Conservation (phyloP, 164 flowering plant genomes). For the Liriodendron chinense region DNA sequence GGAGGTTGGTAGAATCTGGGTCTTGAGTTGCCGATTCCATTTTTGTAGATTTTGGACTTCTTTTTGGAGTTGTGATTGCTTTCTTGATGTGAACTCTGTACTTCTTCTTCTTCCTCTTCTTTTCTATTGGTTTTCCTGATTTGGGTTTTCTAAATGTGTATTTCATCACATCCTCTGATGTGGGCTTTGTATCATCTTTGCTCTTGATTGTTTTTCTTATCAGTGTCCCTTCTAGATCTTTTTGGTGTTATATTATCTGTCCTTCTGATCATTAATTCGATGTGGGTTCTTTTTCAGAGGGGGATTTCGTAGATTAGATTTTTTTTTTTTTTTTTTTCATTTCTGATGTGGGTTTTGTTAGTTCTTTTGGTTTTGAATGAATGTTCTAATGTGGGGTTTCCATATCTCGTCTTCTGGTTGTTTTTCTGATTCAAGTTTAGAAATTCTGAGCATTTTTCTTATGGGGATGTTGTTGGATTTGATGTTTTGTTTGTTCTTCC, state of each 20-base stretch:
- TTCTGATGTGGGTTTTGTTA: background rate
- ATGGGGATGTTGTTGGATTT: background rate
- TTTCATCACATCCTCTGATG: background rate
- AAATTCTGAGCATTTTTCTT: background rate
- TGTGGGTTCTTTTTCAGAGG: no score
- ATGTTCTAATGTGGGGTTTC: background rate
- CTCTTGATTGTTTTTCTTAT: no score
- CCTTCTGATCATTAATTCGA: no score
- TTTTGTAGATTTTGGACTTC: background rate
- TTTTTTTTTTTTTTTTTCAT: no score
- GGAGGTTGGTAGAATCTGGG: constrained; percentile 5
- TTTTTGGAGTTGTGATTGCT: background rate
- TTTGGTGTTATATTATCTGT: no score
- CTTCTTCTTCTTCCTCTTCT: background rate
- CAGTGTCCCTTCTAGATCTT: no score
- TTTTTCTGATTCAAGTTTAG: background rate
- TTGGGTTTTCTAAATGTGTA: background rate
- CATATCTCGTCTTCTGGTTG: background rate
- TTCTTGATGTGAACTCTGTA: background rate
- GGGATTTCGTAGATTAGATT: no score
- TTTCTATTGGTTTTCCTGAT: background rate
- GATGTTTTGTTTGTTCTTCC: background rate
- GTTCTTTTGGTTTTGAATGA: no score
- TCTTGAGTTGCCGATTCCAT: background rate
- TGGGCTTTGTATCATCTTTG: background rate